phyloP scores from a whole-genome alignment of 345 rosid genomes.

The Salix purpurea region DNA sequence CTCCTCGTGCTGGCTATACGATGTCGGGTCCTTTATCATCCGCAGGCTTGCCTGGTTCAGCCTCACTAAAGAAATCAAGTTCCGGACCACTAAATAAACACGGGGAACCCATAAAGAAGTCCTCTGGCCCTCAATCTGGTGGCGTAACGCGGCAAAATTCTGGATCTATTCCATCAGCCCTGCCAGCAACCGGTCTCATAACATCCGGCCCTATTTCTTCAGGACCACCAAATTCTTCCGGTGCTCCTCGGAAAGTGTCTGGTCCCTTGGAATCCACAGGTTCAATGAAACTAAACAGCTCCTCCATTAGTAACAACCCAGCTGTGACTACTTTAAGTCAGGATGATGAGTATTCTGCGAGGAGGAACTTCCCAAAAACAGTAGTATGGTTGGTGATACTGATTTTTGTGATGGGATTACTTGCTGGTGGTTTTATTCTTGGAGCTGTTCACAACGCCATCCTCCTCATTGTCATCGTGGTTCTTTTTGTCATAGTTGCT shows the following conservation, averaged over 20 bases:
- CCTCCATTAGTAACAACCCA: constrained; percentile 9
- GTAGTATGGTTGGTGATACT: constrained; percentile 67
- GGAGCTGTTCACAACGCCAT: constrained; percentile 81
- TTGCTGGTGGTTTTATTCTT: constrained; percentile 79
- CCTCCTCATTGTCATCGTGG: constrained; percentile 62
- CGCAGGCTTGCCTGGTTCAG: constrained; percentile 18
- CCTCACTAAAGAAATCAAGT: constrained; percentile 17
- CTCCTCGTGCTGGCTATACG: constrained; percentile 16
- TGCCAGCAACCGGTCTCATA: constrained; percentile 23
- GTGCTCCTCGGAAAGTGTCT: constrained; percentile 18
- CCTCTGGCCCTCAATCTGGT: constrained; percentile 23
- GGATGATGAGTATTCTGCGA: constrained; percentile 44
- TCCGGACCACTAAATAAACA: constrained; percentile 25
- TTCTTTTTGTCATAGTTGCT: constrained; percentile 52
- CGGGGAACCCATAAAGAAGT: constrained; percentile 19
- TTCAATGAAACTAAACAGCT: constrained; percentile 11
- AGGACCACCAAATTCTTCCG: constrained; percentile 8
- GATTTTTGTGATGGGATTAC: constrained; percentile 69
- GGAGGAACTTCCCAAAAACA: constrained; percentile 58
- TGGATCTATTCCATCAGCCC: constrained; percentile 18
- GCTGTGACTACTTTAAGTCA: constrained; percentile 17
- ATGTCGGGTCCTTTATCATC: constrained; percentile 20
- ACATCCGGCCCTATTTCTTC: constrained; percentile 19
- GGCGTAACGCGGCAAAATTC: constrained; percentile 19
- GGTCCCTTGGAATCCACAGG: constrained; percentile 18